A percentile compares a stretch with the other conserved stretches of the same genome.
Conservation (phyloP, 148 eudicot genomes). For the Talinum fruticosum region DNA sequence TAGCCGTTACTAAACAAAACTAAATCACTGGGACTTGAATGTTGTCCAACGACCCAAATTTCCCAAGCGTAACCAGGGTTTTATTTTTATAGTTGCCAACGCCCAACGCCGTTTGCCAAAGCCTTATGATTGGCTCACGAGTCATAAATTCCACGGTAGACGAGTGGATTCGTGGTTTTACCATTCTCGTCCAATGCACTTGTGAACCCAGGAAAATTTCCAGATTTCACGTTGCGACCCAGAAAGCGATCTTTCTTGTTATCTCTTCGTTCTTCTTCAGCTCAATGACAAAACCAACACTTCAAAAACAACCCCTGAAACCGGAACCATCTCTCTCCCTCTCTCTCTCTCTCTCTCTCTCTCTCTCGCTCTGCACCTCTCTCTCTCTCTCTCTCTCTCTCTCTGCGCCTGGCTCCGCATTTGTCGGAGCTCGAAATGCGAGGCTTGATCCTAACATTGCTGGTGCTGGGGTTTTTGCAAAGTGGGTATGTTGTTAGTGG, state of each 20-base stretch:
- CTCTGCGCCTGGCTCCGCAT: background rate
- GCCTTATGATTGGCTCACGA: background rate
- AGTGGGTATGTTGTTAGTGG: conserved; percentile 11
- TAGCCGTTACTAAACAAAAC: too few species aligned
- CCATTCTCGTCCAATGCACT: background rate
- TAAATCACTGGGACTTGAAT: too few species aligned
- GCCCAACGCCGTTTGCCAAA: too few species aligned
- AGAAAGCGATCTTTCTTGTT: background rate
- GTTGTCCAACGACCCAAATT: too few species aligned
- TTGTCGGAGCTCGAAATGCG: conserved; percentile 35
- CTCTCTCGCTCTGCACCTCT: too few species aligned
- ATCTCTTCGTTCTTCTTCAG: background rate
- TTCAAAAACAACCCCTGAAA: background rate
- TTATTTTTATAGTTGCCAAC: background rate
- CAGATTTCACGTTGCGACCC: background rate
- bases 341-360: conserved; percentile 2
- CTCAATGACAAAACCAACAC: conserved; percentile 7
- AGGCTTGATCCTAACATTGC: conserved; percentile 26
- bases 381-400: background rate
- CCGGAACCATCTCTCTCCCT: background rate
- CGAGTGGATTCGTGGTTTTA: background rate
- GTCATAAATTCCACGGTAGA: background rate
- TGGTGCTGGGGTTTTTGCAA: conserved; percentile 31
- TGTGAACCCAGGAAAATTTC: background rate
- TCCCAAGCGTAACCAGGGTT: background rate